A percentile compares a stretch with the other conserved stretches of the same genome.
Conservation (phyloP, 257 asterid genomes). For the Penstemon eatonii region DNA sequence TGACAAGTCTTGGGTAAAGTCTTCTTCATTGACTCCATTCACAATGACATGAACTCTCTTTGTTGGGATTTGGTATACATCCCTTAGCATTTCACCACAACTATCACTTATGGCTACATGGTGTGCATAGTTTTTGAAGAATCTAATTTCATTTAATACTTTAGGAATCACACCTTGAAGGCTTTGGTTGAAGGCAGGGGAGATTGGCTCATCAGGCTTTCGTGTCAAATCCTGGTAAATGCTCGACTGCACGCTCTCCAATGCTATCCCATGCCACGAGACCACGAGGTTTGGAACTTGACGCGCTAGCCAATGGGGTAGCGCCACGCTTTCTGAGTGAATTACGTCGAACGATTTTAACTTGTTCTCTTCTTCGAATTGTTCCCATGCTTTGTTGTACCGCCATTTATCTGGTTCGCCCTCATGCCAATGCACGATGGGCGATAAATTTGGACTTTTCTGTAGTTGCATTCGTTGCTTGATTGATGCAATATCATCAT, state of each 20-base stretch:
- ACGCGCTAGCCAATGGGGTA: conserved; percentile 66
- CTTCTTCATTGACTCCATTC: conserved; percentile 80
- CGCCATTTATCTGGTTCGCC: conserved; percentile 82
- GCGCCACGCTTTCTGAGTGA: conserved; percentile 91
- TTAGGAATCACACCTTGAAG: conserved; percentile 72
- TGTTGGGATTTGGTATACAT: conserved; percentile 77
- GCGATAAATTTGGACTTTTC: conserved; percentile 26
- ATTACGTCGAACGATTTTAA: conserved; percentile 55
- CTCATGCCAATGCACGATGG: conserved; percentile 68
- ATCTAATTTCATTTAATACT: conserved; percentile 72
- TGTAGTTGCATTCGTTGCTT: conserved; percentile 3
- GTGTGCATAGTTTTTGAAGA: conserved; percentile 74
- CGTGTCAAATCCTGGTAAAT: conserved; percentile 73
- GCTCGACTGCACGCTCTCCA: conserved; percentile 80
- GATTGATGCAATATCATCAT: neutral
- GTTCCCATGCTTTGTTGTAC: conserved; percentile 82
- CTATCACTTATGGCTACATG: conserved; percentile 90
- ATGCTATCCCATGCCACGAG: conserved; percentile 95
- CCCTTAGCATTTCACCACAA: conserved; percentile 88
- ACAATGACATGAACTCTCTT: conserved; percentile 77
- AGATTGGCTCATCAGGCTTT: conserved; percentile 46
- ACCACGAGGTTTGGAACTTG: conserved; percentile 62
- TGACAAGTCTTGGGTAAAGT: conserved; percentile 46
- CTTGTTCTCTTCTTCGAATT: conserved; percentile 51
- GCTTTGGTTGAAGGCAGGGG: conserved; percentile 53